These are phyloP conservation scores for Seminavis robusta DNA, from an alignment of 108 stramenopile genomes.

Conservation along the genomic window DNA sequence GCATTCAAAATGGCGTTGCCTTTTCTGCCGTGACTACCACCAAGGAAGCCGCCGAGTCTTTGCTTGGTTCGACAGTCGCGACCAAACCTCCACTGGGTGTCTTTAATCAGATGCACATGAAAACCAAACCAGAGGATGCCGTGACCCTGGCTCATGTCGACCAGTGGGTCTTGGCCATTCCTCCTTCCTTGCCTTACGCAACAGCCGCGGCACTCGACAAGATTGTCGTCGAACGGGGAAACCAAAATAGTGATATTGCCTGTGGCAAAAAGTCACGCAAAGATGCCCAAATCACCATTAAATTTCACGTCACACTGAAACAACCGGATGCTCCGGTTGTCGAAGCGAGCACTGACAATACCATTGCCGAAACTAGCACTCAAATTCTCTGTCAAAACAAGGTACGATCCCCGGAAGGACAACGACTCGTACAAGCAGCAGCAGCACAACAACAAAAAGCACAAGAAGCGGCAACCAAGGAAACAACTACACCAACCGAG, in stretches of 20 bases:
- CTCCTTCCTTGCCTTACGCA: constrained; percentile 28
- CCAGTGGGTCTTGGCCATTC: constrained; percentile 23
- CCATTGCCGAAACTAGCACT: not conserved
- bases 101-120: too few relatives aligned
- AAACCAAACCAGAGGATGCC: too few relatives aligned
- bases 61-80: too few relatives aligned
- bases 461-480: constrained; percentile 5
- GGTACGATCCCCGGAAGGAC: constrained; percentile 47
- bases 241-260: constrained; percentile 22
- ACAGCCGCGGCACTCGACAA: constrained; percentile 23
- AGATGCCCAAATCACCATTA: constrained; percentile 57
- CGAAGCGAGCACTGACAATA: not conserved
- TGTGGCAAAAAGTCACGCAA: constrained; percentile 64
- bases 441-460: constrained; percentile 12
- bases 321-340: constrained; percentile 5
- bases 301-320: constrained; percentile 59
- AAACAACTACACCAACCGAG: not conserved
- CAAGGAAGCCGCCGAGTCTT: constrained; percentile 38
- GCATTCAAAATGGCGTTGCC: constrained; percentile 25
- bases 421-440: constrained; percentile 7
- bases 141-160: constrained; percentile 34
- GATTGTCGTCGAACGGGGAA: constrained; percentile 25
- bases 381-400: constrained; percentile 23
- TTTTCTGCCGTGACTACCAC: constrained; percentile 15
- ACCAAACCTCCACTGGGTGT: too few relatives aligned